Percentiles rank a stretch among this genome's conserved stretches.
These are phyloP conservation scores for Melaleuca alternifolia DNA, from an alignment of 345 rosid genomes.

Conservation along the genomic window DNA sequence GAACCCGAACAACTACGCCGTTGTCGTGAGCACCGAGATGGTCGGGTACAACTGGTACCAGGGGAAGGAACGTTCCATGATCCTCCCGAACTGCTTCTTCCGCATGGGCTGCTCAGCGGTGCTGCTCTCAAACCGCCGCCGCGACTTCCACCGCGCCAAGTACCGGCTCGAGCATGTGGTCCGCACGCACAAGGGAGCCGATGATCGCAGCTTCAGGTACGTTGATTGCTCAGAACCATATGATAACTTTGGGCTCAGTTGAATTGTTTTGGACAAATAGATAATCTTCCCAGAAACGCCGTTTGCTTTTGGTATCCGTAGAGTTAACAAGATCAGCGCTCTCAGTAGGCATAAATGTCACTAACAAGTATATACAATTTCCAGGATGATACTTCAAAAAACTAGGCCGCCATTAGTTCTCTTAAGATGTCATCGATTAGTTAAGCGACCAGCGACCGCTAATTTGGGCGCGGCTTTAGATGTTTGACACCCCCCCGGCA, in stretches of 20 bases:
- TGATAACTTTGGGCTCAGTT: background rate
- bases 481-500: background rate
- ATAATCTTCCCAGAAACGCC: background rate
- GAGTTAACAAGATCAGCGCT: background rate
- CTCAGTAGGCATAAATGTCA: background rate
- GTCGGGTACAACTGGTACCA: constrained; percentile 90
- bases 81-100: constrained; percentile 79
- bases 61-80: constrained; percentile 71
- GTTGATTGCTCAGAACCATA: background rate
- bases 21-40: constrained; percentile 91
- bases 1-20: constrained; percentile 68
- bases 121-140: constrained; percentile 70
- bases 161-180: constrained; percentile 87
- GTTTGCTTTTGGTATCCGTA: background rate
- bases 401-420: background rate
- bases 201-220: constrained; percentile 94
- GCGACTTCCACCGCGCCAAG: constrained; percentile 64
- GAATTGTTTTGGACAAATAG: background rate
- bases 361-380: background rate
- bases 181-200: constrained; percentile 86
- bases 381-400: background rate
- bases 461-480: background rate
- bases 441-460: background rate
- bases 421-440: background rate
- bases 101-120: constrained; percentile 90